Evolutionary conservation across 208 protist species (phyloP).

Genomic region (Herpetomonas muscarum): DNA sequence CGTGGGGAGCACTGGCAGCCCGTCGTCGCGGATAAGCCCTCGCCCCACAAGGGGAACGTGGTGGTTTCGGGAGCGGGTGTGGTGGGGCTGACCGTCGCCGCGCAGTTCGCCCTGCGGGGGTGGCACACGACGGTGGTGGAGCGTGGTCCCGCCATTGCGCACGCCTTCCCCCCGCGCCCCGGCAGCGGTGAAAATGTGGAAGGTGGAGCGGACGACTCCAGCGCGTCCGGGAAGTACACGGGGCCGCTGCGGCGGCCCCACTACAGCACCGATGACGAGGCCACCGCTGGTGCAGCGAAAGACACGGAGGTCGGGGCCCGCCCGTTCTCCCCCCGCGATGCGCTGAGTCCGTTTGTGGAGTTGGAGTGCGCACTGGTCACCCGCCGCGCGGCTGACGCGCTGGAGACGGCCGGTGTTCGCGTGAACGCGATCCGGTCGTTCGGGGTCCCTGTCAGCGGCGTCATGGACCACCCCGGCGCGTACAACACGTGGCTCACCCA

Average conservation of each 20-base stretch:
- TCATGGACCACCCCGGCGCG: conserved; percentile 82
- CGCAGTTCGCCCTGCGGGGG: conserved; percentile 71
- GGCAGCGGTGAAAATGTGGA: neutral
- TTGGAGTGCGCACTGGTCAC: conserved; percentile 78
- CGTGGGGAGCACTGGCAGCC: conserved; percentile 80
- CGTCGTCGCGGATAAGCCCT: conserved; percentile 45
- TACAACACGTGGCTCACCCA: conserved; percentile 83
- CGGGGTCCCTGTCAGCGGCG: conserved; percentile 63
- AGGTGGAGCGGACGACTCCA: too few relatives aligned
- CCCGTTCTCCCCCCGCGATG: neutral
- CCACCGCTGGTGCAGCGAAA: neutral
- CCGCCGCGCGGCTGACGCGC: conserved; percentile 65
- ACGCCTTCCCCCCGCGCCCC: neutral
- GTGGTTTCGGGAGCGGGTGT: conserved; percentile 83
- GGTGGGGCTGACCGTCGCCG: conserved; percentile 61
- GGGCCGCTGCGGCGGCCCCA: conserved; percentile 9
- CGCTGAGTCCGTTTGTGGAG: conserved; percentile 40
- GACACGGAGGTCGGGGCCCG: conserved; percentile 1
- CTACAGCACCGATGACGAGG: neutral
- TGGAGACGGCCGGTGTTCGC: conserved; percentile 68
- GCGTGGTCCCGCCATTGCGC: conserved; percentile 25
- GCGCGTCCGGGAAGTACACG: too few relatives aligned
- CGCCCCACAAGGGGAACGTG: conserved; percentile 85
- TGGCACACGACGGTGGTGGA: conserved; percentile 89
- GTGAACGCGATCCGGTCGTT: conserved; percentile 32